Evolutionary conservation across 2,329 filamentous ascomycete species (phyloP), one percentile per base, ranked within the genome.

Genomic region (Cryphonectria nitschkei): DNA sequence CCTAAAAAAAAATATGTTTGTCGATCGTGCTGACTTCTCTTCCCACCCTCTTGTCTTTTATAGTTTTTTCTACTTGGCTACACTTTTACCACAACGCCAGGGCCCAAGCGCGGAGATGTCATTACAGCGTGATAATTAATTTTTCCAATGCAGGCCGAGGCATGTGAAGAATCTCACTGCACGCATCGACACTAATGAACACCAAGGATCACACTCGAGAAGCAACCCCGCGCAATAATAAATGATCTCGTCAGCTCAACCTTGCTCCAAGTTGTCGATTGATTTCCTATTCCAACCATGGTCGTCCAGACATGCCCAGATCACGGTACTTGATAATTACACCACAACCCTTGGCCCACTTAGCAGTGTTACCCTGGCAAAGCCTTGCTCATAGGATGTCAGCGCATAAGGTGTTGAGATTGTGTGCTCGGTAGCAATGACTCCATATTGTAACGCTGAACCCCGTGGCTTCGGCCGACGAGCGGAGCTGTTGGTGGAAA

Each of bases 391-490:
- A 58, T 16, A 34, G 43, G 43, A 32, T 13, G 11, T 37, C 46
- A 43, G 52, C 1, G 39, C 50, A 34, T 32, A 46, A 34, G 19
- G 14, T 32, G 32, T 34, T 13, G 14, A 58, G 19, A 58, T 58
- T 58, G 14, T 6, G 9, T 2, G 46, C 64, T 43, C 37, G 61
- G 32, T 46, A 22, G 46, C 29, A 14, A 52, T 34, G 43, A 37
- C 63, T 54, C 41, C 32, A 22, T 32, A 34, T 26, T 50, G 29
- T 29, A 54, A n/a, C 19, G n/a, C 22, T 52, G 16, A 13, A 43
- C 41, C 41, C 43, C 34, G 43, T 66, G 70, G 67, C 67, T 56
- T 61, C 62, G 60, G 67, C 67, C 70, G 70, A 50, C 62, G 37
- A 41, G 34, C 70, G 70, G 70, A 56, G 29, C 11, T 50, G 22